phyloP scores from a whole-genome alignment of 352 stramenopile species.

The Phytophthora constricta region DNA sequence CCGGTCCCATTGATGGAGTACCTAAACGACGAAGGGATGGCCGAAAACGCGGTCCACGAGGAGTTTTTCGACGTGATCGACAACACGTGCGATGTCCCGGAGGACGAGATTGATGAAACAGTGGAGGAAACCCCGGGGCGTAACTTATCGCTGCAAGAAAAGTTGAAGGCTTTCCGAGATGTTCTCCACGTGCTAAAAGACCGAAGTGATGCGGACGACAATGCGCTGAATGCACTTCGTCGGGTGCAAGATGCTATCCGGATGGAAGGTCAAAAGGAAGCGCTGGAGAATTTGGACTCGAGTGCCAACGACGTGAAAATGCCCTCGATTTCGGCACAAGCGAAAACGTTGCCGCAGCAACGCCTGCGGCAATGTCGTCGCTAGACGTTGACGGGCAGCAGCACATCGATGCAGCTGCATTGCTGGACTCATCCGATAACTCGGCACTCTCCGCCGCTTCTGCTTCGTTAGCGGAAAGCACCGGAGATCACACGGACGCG shows the following conservation, averaged over 20 bases:
- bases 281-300: constrained; percentile 18
- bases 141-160: constrained; percentile 75
- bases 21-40: constrained; percentile 74
- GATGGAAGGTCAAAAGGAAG: constrained; percentile 49
- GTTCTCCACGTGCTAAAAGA: constrained; percentile 80
- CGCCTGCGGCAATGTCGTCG: constrained; percentile 15
- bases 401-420: constrained; percentile 41
- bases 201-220: constrained; percentile 67
- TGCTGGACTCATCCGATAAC: constrained; percentile 47
- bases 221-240: constrained; percentile 57
- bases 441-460: constrained; percentile 46
- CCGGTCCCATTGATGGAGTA: constrained; percentile 71
- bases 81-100: constrained; percentile 63
- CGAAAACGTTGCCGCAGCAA: constrained; percentile 2
- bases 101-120: constrained; percentile 70
- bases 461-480: constrained; percentile 44
- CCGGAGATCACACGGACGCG: constrained; percentile 29
- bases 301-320: constrained; percentile 17
- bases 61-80: constrained; percentile 88
- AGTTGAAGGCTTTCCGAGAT: constrained; percentile 81
- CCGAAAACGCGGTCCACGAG: constrained; percentile 77
- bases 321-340: constrained; percentile 40
- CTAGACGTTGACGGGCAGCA: constrained; percentile 40
- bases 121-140: constrained; percentile 43
- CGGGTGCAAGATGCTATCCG: constrained; percentile 73